Base-by-base conservation (phyloP, 768 basidiomycete genomes). In the Phlebiopsis flavidoalba region DNA sequence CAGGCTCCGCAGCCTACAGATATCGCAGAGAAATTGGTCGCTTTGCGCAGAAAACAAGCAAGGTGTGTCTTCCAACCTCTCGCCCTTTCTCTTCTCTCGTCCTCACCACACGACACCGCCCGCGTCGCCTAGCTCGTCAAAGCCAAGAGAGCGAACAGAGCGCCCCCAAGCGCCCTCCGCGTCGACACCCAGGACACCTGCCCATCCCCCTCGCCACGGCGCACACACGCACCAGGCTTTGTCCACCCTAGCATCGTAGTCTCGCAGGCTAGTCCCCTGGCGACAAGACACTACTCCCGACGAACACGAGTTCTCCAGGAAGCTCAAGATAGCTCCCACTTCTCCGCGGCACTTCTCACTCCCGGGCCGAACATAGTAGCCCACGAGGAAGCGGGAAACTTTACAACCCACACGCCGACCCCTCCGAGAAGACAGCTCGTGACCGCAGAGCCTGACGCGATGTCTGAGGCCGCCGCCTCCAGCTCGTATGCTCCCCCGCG, bases 401-500 rank as follows among this genome's bases (percentile, higher is more conserved):
- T 0, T 93, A 78, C 73, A 88, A 93, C 67, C 91, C 90, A 0
- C 79, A 89, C 60, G 77, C 83, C 0, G 89, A 91, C 67, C 81
- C 85, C 10, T 79, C n/a, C 88, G 24, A 86, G 53, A 33, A 59
- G 14, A 77, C 81, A 70, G 77, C 84, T 12, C 79, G 80, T 70
- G 35, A 82, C 81, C 0, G 72, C 80, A n/a, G 89, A 93, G 64
- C 82, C 85, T 3, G 90, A 91, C 57, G 63, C 75, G 14, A 80
- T 81, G 65, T 86, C 86, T 0, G 90, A 91, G 58, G 75, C 77
- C 21, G 75, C 77, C 21, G 78, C 76, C 6, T 74, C 80, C 55
- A 81, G 76, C 66, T 84, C 86, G 0, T 79, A 83, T 66, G 74
- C 73, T 12, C 75, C n/a, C 76, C 15, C 74, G 75, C 60, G 60